phyloP scores from a whole-genome alignment of 2,329 filamentous ascomycete genomes.

The Stagonosporopsis chrysanthemi region DNA sequence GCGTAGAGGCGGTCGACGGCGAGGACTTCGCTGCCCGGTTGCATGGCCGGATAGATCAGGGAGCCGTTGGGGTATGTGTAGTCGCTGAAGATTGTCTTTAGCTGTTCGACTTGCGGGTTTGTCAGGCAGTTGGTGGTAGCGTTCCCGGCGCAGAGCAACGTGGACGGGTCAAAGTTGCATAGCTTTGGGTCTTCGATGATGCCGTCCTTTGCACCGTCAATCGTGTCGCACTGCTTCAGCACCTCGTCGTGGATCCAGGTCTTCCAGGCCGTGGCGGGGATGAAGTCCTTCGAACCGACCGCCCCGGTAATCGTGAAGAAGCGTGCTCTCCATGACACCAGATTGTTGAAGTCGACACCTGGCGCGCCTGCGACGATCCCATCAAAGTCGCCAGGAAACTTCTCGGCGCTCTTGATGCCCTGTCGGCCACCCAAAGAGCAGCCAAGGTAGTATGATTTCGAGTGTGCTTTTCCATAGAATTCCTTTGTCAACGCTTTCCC shows the following conservation, averaged over 20 bases:
- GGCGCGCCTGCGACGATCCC: slow-evolving; percentile 46
- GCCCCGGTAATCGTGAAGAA: slow-evolving; percentile 42
- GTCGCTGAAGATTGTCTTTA: slow-evolving; percentile 53
- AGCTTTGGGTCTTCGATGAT: slow-evolving; percentile 55
- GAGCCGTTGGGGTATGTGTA: slow-evolving; percentile 52
- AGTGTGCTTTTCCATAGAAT: slow-evolving; percentile 49
- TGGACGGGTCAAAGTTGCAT: slow-evolving; percentile 48
- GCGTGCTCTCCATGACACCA: slow-evolving; percentile 39
- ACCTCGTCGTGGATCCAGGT: slow-evolving; percentile 53
- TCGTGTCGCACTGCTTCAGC: slow-evolving; percentile 58
- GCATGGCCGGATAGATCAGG: slow-evolving; percentile 58
- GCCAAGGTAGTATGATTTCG: slow-evolving; percentile 50
- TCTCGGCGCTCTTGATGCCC: slow-evolving; percentile 37
- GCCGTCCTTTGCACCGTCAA: slow-evolving; percentile 58
- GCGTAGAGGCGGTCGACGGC: slow-evolving; percentile 49
- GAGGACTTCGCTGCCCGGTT: slow-evolving; percentile 55
- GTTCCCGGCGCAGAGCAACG: slow-evolving; percentile 43
- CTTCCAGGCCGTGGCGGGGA: slow-evolving; percentile 31
- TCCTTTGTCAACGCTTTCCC: slow-evolving; percentile 49
- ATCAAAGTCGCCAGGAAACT: slow-evolving; percentile 46
- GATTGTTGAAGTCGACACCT: slow-evolving; percentile 40
- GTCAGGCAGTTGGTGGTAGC: slow-evolving; percentile 51
- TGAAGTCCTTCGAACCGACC: slow-evolving; percentile 31
- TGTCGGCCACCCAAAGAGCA: slow-evolving; percentile 48
- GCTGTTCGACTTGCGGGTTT: slow-evolving; percentile 51